These are phyloP conservation scores for Nidularia pulvinata DNA, from an alignment of 768 basidiomycete species.

Conservation along the genomic window DNA sequence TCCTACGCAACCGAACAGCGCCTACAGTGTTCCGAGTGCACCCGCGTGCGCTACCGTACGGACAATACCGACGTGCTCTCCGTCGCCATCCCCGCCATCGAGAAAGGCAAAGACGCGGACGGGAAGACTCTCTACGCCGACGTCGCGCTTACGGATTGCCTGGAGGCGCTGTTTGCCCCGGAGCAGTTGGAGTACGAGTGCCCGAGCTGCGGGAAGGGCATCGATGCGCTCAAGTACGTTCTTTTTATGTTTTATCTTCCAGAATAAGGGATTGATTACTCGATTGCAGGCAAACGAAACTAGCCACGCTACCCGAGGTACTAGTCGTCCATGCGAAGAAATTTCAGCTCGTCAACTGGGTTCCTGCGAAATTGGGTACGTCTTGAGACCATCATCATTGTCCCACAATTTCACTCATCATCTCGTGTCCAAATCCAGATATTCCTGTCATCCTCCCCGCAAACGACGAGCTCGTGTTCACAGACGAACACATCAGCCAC, in stretches of 20 bases:
- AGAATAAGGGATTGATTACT: neutral
- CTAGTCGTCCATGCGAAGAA: slow-evolving; percentile 91
- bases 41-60: slow-evolving; percentile 78
- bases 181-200: slow-evolving; percentile 85
- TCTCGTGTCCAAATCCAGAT: slow-evolving; percentile 43
- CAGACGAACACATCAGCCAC: slow-evolving; percentile 56
- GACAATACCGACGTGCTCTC: slow-evolving; percentile 81
- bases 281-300: slow-evolving; percentile 60
- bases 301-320: slow-evolving; percentile 87
- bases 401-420: neutral
- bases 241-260: neutral
- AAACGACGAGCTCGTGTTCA: slow-evolving; percentile 58
- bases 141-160: slow-evolving; percentile 59
- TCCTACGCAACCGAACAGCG: slow-evolving; percentile 86
- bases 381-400: neutral
- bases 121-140: slow-evolving; percentile 65
- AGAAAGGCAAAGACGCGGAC: slow-evolving; percentile 52
- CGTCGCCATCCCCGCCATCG: slow-evolving; percentile 73
- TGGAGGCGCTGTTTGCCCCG: slow-evolving; percentile 53
- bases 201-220: slow-evolving; percentile 67
- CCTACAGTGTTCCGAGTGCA: slow-evolving; percentile 79
- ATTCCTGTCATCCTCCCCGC: slow-evolving; percentile 79
- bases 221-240: slow-evolving; percentile 72
- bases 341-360: slow-evolving; percentile 96
- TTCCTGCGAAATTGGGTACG: slow-evolving; percentile 90